Evolutionary conservation across 2,329 filamentous ascomycete genomes (phyloP).

Genomic region (Stagonosporopsis tanaceti): DNA sequence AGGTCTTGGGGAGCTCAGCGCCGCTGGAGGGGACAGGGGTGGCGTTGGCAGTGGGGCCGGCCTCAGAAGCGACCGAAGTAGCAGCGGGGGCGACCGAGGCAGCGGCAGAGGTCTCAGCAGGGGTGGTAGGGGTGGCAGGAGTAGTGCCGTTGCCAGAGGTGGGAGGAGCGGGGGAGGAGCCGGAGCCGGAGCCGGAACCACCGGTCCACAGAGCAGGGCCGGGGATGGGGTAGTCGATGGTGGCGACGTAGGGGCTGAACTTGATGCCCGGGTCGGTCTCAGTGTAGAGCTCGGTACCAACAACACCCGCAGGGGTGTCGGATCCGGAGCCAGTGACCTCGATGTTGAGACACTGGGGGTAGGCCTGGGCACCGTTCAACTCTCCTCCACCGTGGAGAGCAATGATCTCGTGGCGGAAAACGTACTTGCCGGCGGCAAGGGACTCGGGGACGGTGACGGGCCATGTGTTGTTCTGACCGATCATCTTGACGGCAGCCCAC

Average conservation of each 20-base stretch:
- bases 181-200: slow-evolving; percentile 31
- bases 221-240: slow-evolving; percentile 52
- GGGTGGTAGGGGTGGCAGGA: slow-evolving; percentile 14
- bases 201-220: slow-evolving; percentile 51
- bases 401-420: slow-evolving; percentile 64
- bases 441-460: slow-evolving; percentile 55
- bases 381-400: slow-evolving; percentile 57
- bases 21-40: slow-evolving; percentile 25
- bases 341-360: slow-evolving; percentile 59
- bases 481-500: slow-evolving; percentile 51
- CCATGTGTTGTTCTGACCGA: slow-evolving; percentile 59
- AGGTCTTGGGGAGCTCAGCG: slow-evolving; percentile 36
- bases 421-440: slow-evolving; percentile 60
- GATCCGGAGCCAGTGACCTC: slow-evolving; percentile 59
- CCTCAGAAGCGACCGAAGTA: slow-evolving; percentile 15
- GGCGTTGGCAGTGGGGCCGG: slow-evolving; percentile 13
- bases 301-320: slow-evolving; percentile 55
- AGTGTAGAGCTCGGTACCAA: slow-evolving; percentile 60
- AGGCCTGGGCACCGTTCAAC: slow-evolving; percentile 61
- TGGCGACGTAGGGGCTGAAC: slow-evolving; percentile 52
- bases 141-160: slow-evolving; percentile 22
- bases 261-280: slow-evolving; percentile 52
- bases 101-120: slow-evolving; percentile 23
- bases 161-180: slow-evolving; percentile 24
- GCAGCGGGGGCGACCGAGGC: slow-evolving; percentile 11